Percentiles rank a stretch among this genome's conserved stretches.
These are phyloP conservation scores for Medicago ruthenica DNA, from an alignment of 306 rosid species.

Conservation along the genomic window DNA sequence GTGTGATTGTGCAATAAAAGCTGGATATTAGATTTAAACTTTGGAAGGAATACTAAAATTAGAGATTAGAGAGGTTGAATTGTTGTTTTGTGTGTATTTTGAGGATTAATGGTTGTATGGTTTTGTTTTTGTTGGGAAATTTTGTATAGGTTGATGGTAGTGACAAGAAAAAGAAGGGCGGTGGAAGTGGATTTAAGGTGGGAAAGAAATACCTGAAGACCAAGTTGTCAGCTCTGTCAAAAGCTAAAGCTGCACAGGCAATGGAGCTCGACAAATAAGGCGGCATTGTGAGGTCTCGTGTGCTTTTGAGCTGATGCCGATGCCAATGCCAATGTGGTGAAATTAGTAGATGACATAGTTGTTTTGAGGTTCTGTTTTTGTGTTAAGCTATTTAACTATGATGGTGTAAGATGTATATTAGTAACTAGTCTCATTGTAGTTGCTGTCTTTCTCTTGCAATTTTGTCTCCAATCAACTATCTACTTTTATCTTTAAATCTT, in stretches of 20 bases:
- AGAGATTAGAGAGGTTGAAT: neutral
- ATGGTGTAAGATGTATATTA: constrained; percentile 29
- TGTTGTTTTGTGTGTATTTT: neutral
- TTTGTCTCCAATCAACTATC: constrained; percentile 2
- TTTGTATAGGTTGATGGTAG: constrained; percentile 69
- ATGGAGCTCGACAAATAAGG: constrained; percentile 88
- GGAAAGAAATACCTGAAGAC: constrained; percentile 88
- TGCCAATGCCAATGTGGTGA: constrained; percentile 10
- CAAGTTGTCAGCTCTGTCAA: constrained; percentile 71
- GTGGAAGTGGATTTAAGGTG: constrained; percentile 75
- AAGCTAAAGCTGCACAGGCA: constrained; percentile 86
- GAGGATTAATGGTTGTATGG: constrained; percentile 3
- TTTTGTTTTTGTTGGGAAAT: constrained; percentile 32
- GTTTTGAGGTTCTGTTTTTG: constrained; percentile 20
- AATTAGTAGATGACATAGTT: constrained; percentile 25
- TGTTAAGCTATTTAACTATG: constrained; percentile 1
- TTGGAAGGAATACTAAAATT: constrained; percentile 11
- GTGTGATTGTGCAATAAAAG: neutral
- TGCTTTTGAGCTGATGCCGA: neutral
- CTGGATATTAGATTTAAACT: constrained; percentile 1
- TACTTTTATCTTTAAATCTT: constrained; percentile 9
- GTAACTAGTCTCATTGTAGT: neutral
- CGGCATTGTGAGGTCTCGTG: constrained; percentile 41
- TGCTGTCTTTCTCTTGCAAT: constrained; percentile 9
- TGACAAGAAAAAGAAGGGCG: constrained; percentile 68